Percentiles rank a stretch among this genome's conserved stretches.
phyloP scores from a whole-genome alignment of 805 yeast genomes.

The Nakazawaea ernobii region DNA sequence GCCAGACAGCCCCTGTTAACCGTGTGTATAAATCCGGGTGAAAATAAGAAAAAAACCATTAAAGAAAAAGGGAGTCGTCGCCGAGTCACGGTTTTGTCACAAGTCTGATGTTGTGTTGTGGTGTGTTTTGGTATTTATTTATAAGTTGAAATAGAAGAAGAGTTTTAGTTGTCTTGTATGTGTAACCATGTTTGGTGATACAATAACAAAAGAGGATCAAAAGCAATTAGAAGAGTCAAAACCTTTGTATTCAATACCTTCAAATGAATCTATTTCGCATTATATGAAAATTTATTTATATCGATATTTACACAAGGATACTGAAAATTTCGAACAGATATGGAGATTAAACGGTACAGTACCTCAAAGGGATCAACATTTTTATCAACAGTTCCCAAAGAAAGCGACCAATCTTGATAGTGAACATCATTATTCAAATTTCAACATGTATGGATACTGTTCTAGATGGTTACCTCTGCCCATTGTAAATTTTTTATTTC shows the following conservation, averaged over 20 bases:
- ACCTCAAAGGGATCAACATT: conserved; percentile 22
- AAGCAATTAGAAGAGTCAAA: conserved; percentile 32
- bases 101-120: too few species aligned
- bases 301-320: conserved; percentile 20
- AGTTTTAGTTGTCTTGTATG: background rate
- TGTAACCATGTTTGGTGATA: conserved; percentile 19
- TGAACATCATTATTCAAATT: conserved; percentile 24
- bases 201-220: conserved; percentile 27
- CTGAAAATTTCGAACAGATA: conserved; percentile 20
- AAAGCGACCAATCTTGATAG: conserved; percentile 25
- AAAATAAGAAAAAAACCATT: too few species aligned
- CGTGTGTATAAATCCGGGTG: background rate
- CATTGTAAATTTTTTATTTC: conserved; percentile 20
- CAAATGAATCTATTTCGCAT: conserved; percentile 20
- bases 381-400: conserved; percentile 27
- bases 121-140: too few species aligned
- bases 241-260: conserved; percentile 39
- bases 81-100: background rate
- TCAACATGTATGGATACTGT: conserved; percentile 24
- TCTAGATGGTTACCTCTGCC: conserved; percentile 28
- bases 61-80: background rate
- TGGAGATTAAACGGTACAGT: conserved; percentile 23
- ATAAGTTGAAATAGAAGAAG: background rate
- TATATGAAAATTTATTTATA: conserved; percentile 12
- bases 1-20: background rate